Percentiles rank a stretch among this genome's conserved stretches.
Conservation (phyloP, 2,329 filamentous ascomycete species). For the Colletotrichum trifolii region DNA sequence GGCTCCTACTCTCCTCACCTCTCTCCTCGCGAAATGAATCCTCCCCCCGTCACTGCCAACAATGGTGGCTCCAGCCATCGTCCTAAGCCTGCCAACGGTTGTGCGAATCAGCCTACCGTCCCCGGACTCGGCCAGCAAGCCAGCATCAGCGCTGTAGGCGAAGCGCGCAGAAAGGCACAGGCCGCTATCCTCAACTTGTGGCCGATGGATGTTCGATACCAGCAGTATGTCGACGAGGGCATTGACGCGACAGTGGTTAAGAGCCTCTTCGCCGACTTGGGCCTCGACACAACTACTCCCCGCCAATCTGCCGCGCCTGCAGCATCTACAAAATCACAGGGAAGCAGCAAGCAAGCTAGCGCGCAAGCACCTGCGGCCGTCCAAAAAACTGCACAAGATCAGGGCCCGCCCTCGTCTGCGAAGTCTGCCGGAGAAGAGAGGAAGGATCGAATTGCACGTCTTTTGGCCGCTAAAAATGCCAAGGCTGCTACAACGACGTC, state of each 20-base stretch:
- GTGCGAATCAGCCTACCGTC: no score
- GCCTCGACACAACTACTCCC: slow-evolving; percentile 59
- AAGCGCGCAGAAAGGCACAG: slow-evolving; percentile 69
- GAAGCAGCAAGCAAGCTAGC: background rate
- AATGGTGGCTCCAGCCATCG: background rate
- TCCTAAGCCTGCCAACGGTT: background rate
- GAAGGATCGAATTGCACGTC: slow-evolving; percentile 80
- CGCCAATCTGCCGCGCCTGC: slow-evolving; percentile 6
- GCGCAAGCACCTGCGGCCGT: background rate
- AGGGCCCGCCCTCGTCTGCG: slow-evolving; percentile 34
- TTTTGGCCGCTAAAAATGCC: slow-evolving; percentile 78
- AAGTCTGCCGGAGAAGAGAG: slow-evolving; percentile 66
- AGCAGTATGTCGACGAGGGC: slow-evolving; percentile 79
- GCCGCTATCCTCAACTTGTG: slow-evolving; percentile 74
- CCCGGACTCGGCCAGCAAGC: no score
- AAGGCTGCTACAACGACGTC: slow-evolving; percentile 50
- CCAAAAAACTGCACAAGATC: slow-evolving; percentile 10
- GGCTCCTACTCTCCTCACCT: slow-evolving; percentile 65
- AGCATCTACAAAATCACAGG: background rate
- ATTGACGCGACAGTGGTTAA: slow-evolving; percentile 72
- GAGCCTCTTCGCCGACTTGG: slow-evolving; percentile 75
- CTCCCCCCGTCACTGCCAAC: background rate
- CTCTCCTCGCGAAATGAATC: slow-evolving; percentile 59
- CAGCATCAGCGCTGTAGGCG: slow-evolving; percentile 42
- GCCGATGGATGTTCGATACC: slow-evolving; percentile 76